Evolutionary conservation across 2,329 filamentous ascomycete genomes (phyloP).

Genomic region (Didymella pomorum): DNA sequence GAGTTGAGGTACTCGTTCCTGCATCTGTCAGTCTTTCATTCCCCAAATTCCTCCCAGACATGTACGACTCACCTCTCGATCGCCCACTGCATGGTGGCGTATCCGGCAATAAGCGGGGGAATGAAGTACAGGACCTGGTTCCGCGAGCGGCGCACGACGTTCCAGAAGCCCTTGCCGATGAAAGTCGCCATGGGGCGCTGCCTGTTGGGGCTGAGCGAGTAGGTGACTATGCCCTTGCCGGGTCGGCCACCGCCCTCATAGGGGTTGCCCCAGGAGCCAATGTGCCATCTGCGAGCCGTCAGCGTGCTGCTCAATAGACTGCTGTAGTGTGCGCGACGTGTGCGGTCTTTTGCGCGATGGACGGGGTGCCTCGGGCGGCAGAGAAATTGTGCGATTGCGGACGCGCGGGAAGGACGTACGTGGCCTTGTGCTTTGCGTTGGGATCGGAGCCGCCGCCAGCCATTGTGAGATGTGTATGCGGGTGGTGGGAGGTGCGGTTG

Average conservation of each 20-base stretch:
- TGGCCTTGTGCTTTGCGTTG: conserved; percentile 38
- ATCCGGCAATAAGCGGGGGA: conserved; percentile 79
- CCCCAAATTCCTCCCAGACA: not conserved
- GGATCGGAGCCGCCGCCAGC: conserved; percentile 41
- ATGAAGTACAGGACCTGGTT: conserved; percentile 88
- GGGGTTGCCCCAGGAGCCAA: conserved; percentile 50
- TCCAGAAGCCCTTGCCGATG: conserved; percentile 87
- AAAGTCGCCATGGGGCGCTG: conserved; percentile 86
- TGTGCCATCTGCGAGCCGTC: conserved; percentile 43
- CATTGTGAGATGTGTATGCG: conserved; percentile 34
- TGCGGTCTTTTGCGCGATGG: conserved; percentile 18
- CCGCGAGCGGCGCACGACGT: conserved; percentile 87
- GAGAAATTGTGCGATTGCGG: conserved; percentile 20
- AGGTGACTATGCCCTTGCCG: conserved; percentile 71
- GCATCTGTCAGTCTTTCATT: not conserved
- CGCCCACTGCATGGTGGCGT: conserved; percentile 89
- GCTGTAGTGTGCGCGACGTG: conserved; percentile 3
- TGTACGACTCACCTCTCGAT: conserved; percentile 76
- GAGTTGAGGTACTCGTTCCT: conserved; percentile 86
- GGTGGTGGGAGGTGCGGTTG: conserved; percentile 30
- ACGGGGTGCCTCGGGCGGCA: conserved; percentile 15
- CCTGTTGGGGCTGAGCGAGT: conserved; percentile 84
- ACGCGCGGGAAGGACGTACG: conserved; percentile 34
- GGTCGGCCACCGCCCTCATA: conserved; percentile 52
- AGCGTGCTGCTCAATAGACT: conserved; percentile 25